Conservation (phyloP, 768 basidiomycete species). For the Suillus discolor region DNA sequence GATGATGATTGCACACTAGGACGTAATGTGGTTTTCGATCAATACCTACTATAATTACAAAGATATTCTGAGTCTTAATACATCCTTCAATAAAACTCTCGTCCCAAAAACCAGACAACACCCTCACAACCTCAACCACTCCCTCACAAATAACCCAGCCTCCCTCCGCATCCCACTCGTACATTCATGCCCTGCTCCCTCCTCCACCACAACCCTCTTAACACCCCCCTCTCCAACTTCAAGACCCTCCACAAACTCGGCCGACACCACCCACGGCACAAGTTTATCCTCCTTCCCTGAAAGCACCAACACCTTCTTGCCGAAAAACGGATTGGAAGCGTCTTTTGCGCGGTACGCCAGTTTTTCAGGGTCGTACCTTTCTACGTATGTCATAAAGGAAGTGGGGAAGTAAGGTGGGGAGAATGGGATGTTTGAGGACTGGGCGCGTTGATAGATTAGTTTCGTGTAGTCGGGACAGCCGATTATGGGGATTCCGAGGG, state of each 20-base stretch:
- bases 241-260: conserved; percentile 57
- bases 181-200: conserved; percentile 62
- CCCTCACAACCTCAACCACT: conserved; percentile 22
- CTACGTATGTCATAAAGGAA: conserved; percentile 51
- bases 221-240: conserved; percentile 54
- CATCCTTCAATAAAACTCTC: neutral
- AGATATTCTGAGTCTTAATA: no score
- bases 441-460: conserved; percentile 61
- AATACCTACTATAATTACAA: no score
- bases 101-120: neutral
- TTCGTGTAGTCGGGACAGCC: conserved; percentile 72
- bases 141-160: conserved; percentile 33
- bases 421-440: conserved; percentile 41
- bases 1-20: no score
- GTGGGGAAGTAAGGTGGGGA: conserved; percentile 60
- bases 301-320: conserved; percentile 74
- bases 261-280: conserved; percentile 66
- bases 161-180: conserved; percentile 61
- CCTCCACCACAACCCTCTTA: conserved; percentile 57
- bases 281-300: conserved; percentile 65
- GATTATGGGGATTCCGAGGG: conserved; percentile 53
- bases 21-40: no score
- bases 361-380: conserved; percentile 45
- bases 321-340: conserved; percentile 58
- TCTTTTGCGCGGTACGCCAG: conserved; percentile 43